Evolutionary conservation across 306 rosid species (phyloP).

Genomic region (Glycine latifolia): DNA sequence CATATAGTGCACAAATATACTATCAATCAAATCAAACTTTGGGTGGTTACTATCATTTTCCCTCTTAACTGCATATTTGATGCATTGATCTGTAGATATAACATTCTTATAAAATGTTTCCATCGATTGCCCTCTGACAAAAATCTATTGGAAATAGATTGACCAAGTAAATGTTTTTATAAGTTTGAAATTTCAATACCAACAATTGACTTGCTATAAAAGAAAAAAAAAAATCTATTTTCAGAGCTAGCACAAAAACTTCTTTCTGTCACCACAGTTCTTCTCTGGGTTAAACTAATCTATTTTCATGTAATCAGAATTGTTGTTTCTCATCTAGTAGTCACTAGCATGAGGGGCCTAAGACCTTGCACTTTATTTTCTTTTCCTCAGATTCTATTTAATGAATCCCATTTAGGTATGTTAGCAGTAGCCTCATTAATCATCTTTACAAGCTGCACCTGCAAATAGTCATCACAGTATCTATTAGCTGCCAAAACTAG

Average conservation of each 20-base stretch:
- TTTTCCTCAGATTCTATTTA: constrained; percentile 45
- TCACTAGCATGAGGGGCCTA: constrained; percentile 19
- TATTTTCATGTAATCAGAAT: constrained; percentile 31
- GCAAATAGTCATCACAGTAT: constrained; percentile 44
- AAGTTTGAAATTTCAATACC: constrained; percentile 29
- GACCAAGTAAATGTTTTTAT: not conserved
- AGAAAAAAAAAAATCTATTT: not conserved
- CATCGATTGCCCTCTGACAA: not conserved
- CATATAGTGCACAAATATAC: not conserved
- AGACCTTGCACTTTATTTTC: constrained; percentile 2
- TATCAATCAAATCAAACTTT: not conserved
- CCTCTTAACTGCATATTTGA: not conserved
- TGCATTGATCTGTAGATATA: not conserved
- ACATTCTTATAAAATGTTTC: not conserved
- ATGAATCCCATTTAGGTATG: constrained; percentile 60
- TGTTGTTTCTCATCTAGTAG: constrained; percentile 7
- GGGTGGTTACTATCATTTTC: not conserved
- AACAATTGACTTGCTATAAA: constrained; percentile 18
- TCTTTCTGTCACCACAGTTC: constrained; percentile 33
- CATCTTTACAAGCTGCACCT: constrained; percentile 72
- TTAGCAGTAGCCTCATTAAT: constrained; percentile 71
- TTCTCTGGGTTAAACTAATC: constrained; percentile 19
- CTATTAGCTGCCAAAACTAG: constrained; percentile 34
- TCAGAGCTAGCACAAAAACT: constrained; percentile 20
- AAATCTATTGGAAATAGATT: not conserved